A percentile compares a stretch with the other conserved stretches of the same genome.
These are phyloP conservation scores for Talaromyces sp. DNA, from an alignment of 2,329 filamentous ascomycete species.

Conservation along the genomic window DNA sequence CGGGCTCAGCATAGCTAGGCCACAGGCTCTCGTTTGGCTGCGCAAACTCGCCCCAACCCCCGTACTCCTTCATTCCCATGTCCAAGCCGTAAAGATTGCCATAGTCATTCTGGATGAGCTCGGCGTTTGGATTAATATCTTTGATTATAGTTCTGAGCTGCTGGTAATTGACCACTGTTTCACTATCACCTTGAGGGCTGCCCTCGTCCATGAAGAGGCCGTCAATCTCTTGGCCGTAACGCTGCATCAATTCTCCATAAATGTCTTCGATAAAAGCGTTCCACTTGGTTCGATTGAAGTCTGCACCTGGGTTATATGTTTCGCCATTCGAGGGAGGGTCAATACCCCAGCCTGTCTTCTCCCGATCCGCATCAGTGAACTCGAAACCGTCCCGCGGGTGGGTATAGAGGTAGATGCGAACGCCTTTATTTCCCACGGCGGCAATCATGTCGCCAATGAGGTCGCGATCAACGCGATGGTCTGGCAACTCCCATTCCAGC, in stretches of 20 bases:
- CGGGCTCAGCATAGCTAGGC: slow-evolving; percentile 8
- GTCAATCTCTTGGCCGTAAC: slow-evolving; percentile 5
- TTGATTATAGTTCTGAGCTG: neutral
- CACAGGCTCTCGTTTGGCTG: slow-evolving; percentile 11
- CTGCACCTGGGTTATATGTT: slow-evolving; percentile 1
- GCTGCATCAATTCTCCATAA: slow-evolving; percentile 7
- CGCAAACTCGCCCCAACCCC: neutral
- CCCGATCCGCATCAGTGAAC: neutral
- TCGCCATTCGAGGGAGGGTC: neutral
- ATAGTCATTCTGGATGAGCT: slow-evolving; percentile 12
- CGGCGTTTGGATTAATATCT: neutral
- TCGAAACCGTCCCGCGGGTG: slow-evolving; percentile 6
- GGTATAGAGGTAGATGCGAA: slow-evolving; percentile 11
- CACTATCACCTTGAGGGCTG: neutral
- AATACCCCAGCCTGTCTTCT: slow-evolving; percentile 4
- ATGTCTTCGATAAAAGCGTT: slow-evolving; percentile 6
- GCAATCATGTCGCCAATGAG: slow-evolving; percentile 7
- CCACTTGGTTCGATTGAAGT: slow-evolving; percentile 6
- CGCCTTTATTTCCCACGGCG: neutral
- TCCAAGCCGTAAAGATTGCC: slow-evolving; percentile 5
- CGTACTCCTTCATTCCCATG: slow-evolving; percentile 12
- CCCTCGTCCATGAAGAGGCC: neutral
- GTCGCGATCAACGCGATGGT: slow-evolving; percentile 5
- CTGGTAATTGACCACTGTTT: slow-evolving; percentile 7
- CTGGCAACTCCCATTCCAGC: slow-evolving; percentile 5